Percentiles rank a stretch among this genome's conserved stretches.
These are phyloP conservation scores for Spathaspora hagerdaliae DNA, from an alignment of 805 yeast species.

Conservation along the genomic window DNA sequence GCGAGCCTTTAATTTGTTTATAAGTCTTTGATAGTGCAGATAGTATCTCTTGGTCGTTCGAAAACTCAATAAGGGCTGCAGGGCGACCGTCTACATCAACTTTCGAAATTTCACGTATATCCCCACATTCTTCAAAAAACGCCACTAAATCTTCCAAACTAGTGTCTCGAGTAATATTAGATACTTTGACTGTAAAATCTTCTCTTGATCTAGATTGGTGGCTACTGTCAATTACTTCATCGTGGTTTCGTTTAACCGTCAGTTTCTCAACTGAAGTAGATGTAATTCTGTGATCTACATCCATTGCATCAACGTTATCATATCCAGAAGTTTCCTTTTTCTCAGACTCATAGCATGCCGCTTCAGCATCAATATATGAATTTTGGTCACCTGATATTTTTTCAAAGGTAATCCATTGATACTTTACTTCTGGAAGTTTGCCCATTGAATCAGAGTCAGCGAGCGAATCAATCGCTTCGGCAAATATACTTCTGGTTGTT, in stretches of 20 bases:
- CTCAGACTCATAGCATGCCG: slow-evolving; percentile 16
- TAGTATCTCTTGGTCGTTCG: slow-evolving; percentile 42
- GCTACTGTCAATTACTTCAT: too few species aligned
- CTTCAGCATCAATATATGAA: slow-evolving; percentile 17
- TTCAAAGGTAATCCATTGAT: slow-evolving; percentile 40
- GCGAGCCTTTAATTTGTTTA: slow-evolving; percentile 41
- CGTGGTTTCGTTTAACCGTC: too few species aligned
- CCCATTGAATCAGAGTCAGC: slow-evolving; percentile 25
- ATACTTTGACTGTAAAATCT: slow-evolving; percentile 50
- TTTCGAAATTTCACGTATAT: slow-evolving; percentile 32
- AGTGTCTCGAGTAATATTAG: slow-evolving; percentile 38
- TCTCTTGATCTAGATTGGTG: slow-evolving; percentile 51
- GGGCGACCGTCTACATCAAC: slow-evolving; percentile 9
- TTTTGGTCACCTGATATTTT: slow-evolving; percentile 26
- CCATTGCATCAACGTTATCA: too few species aligned
- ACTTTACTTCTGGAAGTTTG: slow-evolving; percentile 47
- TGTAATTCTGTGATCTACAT: too few species aligned
- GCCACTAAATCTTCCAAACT: slow-evolving; percentile 35
- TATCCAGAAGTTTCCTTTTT: background rate
- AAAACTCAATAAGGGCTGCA: slow-evolving; percentile 59
- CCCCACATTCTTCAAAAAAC: slow-evolving; percentile 63
- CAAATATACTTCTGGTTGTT: background rate
- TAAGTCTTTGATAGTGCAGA: slow-evolving; percentile 59
- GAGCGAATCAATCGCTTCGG: background rate
- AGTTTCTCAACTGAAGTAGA: too few species aligned